Evolutionary conservation across 306 rosid species (phyloP).

Genomic region (Rubus idaeus): DNA sequence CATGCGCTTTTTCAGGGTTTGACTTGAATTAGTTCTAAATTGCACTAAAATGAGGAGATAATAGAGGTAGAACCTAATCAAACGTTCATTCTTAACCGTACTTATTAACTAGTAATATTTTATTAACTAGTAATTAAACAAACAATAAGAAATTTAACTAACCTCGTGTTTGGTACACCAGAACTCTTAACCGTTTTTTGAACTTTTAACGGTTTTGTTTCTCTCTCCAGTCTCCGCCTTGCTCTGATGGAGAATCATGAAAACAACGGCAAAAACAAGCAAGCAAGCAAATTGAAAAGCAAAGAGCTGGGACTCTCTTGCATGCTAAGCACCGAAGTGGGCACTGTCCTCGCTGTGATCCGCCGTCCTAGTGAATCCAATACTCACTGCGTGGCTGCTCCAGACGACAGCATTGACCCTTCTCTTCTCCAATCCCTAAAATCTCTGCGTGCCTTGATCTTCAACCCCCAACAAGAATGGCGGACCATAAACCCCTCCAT

Average conservation of each 20-base stretch:
- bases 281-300: constrained; percentile 26
- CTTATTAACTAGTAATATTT: constrained; percentile 8
- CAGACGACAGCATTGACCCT: constrained; percentile 51
- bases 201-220: constrained; percentile 7
- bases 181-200: constrained; percentile 25
- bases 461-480: constrained; percentile 81
- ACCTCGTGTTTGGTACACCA: constrained; percentile 10
- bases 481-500: constrained; percentile 67
- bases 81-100: constrained; percentile 21
- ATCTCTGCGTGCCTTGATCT: constrained; percentile 72
- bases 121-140: no score
- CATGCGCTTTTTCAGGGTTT: not conserved
- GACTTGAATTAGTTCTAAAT: not conserved
- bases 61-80: constrained; percentile 22
- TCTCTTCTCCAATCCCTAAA: constrained; percentile 53
- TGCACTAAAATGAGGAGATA: constrained; percentile 20
- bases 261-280: constrained; percentile 3
- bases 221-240: no score
- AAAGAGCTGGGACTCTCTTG: constrained; percentile 71
- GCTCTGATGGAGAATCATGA: constrained; percentile 21
- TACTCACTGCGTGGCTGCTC: constrained; percentile 24
- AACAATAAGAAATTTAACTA: not conserved
- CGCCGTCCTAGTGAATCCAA: constrained; percentile 54
- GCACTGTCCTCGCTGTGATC: constrained; percentile 73
- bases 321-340: constrained; percentile 87